Percentiles rank a stretch among this genome's conserved stretches.
Conservation (phyloP, 257 asterid species). For the Solanum commersonii region DNA sequence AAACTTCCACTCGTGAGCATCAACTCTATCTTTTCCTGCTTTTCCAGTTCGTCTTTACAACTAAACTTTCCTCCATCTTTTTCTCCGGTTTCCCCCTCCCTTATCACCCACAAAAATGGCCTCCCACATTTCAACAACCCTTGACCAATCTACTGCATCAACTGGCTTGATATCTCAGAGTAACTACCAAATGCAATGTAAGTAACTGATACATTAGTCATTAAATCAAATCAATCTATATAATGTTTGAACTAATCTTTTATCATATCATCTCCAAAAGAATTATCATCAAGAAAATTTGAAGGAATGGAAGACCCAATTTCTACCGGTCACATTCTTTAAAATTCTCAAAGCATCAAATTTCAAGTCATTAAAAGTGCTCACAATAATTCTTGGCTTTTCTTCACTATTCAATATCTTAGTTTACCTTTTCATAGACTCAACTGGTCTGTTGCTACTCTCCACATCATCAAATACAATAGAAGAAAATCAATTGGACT, state of each 20-base stretch:
- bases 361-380: neutral
- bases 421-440: neutral
- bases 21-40: conserved; percentile 7
- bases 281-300: neutral
- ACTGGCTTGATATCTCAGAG: neutral
- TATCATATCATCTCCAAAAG: neutral
- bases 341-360: neutral
- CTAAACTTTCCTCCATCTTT: neutral
- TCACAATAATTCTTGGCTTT: neutral
- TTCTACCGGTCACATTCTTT: neutral
- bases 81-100: too few relatives aligned
- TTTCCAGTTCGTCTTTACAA: conserved; percentile 5
- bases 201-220: neutral
- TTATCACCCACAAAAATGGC: too few relatives aligned
- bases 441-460: neutral
- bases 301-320: conserved; percentile 8
- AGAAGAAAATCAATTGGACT: neutral
- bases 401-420: neutral
- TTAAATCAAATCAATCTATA: neutral
- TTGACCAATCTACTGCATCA: neutral
- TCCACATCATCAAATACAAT: neutral
- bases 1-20: conserved; percentile 15
- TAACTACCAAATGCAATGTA: conserved; percentile 2
- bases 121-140: neutral
- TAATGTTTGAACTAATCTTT: neutral